Conservation (phyloP, 2,329 filamentous ascomycete species). For the Zymoseptoria passerinii region DNA sequence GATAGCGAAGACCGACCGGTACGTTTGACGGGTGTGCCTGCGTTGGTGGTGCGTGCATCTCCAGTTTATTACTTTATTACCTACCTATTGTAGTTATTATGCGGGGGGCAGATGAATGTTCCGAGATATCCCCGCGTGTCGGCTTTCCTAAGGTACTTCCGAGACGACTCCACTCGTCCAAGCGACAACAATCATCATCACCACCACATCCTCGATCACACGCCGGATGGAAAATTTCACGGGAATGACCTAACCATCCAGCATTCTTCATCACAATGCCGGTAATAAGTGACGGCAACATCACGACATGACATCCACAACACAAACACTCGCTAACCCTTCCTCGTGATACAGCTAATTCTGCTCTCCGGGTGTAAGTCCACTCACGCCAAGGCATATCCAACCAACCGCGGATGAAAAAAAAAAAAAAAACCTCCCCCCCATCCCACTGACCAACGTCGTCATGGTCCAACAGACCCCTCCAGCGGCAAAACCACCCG, state of each 20-base stretch:
- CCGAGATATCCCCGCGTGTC: background rate
- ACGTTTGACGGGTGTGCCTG: background rate
- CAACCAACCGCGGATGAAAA: background rate
- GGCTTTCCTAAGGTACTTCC: background rate
- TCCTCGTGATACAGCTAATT: slow-evolving; percentile 41
- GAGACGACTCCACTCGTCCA: background rate
- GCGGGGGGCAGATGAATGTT: background rate
- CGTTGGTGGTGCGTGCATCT: background rate
- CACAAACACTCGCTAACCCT: slow-evolving; percentile 1
- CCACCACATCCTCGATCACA: background rate
- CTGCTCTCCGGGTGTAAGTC: slow-evolving; percentile 27
- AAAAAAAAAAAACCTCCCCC: too few species aligned
- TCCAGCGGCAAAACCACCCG: slow-evolving; percentile 56
- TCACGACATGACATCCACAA: background rate
- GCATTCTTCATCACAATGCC: background rate
- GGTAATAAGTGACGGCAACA: background rate
- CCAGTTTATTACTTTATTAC: too few species aligned
- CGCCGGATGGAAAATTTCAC: background rate
- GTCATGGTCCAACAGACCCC: slow-evolving; percentile 33
- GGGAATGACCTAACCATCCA: background rate
- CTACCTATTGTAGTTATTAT: too few species aligned
- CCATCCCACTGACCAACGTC: background rate
- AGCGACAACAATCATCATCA: background rate
- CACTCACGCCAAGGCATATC: background rate
- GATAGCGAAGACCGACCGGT: background rate